Evolutionary conservation across 352 stramenopile species (phyloP), one percentile per base, ranked within the genome.

Genomic region (Pythium aphanidermatum): DNA sequence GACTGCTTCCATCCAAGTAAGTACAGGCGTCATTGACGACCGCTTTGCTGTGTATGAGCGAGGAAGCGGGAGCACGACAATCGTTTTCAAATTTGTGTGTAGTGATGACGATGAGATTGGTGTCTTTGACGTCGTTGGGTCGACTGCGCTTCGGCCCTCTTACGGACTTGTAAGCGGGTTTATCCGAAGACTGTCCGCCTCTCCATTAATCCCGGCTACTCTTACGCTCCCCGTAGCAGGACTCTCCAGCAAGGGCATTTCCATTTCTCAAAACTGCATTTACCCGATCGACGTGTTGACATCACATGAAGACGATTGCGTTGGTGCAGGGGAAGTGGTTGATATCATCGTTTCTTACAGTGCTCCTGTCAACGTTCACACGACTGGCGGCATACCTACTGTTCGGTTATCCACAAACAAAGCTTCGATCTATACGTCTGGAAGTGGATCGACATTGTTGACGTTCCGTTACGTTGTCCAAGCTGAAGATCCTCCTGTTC

Each of bases 271-370:
- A 45, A 29, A 16, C 0, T 74, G 70, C n/a, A 66, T 59, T 20
- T 51, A 31, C 12, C 51, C 86, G 9, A 33, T 30, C 1, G 24
- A 49, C 8, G 60, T 89, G 3, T 60, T 49, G 5, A 80, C 60
- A 2, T 53, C 60, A 0, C 70, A 81, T 26, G 76, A 80, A 59
- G 68, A 81, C 32, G 74, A 48, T 7, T 80, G 50, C 0, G 67
- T 63, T 9, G 78, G 72, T 1, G 63, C 68, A 25, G 80, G 80
- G 2, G 75, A 92, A 34, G 51, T 68, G 10, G 58, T 92, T n/a
- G 53, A 77, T n/a, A 43, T 92, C 13, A n/a, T 60, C 0, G 52
- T 89, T 1, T 30, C 39, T 0, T 89, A 77, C 39, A 84, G 61
- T 13, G 62, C 46, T 4, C 55, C 37, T 2, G 76, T 92, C 1